Evolutionary conservation across 2,329 filamentous ascomycete species (phyloP).

Genomic region (Macrophomina tecta): DNA sequence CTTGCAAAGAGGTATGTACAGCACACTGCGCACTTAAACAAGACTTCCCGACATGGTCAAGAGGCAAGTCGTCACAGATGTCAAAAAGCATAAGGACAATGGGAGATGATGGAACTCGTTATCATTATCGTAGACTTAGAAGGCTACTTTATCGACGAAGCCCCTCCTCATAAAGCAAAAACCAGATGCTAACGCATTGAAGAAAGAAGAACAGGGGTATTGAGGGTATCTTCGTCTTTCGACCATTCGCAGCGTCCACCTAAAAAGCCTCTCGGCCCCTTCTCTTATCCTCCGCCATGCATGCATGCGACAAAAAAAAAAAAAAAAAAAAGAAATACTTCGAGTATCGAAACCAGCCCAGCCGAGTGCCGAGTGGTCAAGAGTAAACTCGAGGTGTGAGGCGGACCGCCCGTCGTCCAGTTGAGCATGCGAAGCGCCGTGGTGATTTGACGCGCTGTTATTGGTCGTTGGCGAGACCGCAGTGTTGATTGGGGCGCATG

Average conservation of each 20-base stretch:
- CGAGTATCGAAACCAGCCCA: not conserved
- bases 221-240: constrained; percentile 26
- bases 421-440: too few relatives aligned
- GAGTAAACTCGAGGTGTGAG: constrained; percentile 12
- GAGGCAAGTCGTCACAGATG: too few relatives aligned
- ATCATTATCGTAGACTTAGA: constrained; percentile 18
- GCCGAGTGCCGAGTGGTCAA: not conserved
- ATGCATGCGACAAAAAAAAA: not conserved
- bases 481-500: too few relatives aligned
- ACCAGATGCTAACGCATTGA: constrained; percentile 17
- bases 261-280: not conserved
- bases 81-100: not conserved
- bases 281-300: not conserved
- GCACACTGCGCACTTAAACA: too few relatives aligned
- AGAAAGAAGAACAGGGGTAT: constrained; percentile 23
- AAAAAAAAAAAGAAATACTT: not conserved
- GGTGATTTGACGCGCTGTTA: not conserved
- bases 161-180: not conserved
- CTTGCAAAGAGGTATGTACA: too few relatives aligned
- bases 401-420: not conserved
- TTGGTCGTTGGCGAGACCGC: not conserved
- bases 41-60: too few relatives aligned
- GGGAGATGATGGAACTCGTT: not conserved
- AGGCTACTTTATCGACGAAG: constrained; percentile 7
- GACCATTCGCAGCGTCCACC: not conserved